Evolutionary conservation across 2,329 filamentous ascomycete genomes (phyloP).

Genomic region (Aspergillus uvarum): DNA sequence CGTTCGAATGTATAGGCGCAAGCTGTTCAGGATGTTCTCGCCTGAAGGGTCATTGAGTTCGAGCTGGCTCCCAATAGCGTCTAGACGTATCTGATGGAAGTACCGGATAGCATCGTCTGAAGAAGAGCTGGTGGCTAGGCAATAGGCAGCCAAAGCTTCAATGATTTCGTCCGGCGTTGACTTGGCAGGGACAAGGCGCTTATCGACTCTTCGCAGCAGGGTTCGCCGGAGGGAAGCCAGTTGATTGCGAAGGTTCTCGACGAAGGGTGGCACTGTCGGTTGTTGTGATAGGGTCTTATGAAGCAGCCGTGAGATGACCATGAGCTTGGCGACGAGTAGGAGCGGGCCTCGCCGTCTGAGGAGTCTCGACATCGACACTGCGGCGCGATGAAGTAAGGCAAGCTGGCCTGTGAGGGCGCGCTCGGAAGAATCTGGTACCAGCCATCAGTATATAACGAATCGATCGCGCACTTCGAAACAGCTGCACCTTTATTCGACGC

Average conservation of each 20-base stretch:
- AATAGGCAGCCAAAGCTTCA: constrained; percentile 77
- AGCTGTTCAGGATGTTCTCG: constrained; percentile 60
- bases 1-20: constrained; percentile 74
- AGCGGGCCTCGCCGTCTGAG: constrained; percentile 53
- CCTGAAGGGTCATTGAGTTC: constrained; percentile 51
- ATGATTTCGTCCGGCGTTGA: constrained; percentile 55
- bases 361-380: constrained; percentile 53
- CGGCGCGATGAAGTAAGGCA: constrained; percentile 57
- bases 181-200: constrained; percentile 47
- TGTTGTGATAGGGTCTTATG: constrained; percentile 68
- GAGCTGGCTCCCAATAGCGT: constrained; percentile 65
- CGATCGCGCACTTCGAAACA: not conserved
- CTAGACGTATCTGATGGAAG: constrained; percentile 71
- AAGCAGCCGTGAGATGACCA: constrained; percentile 73
- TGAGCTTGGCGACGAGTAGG: constrained; percentile 64
- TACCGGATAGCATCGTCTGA: constrained; percentile 75
- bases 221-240: constrained; percentile 63
- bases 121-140: constrained; percentile 75
- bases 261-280: constrained; percentile 48
- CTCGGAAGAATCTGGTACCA: constrained; percentile 42
- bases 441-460: constrained; percentile 16
- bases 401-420: constrained; percentile 57
- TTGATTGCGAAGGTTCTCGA: constrained; percentile 65
- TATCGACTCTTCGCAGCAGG: constrained; percentile 65
- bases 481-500: constrained; percentile 33